These are phyloP conservation scores for Rhodotorula mucilaginosa DNA, from an alignment of 1,284 basidiomycete species.

Conservation along the genomic window DNA sequence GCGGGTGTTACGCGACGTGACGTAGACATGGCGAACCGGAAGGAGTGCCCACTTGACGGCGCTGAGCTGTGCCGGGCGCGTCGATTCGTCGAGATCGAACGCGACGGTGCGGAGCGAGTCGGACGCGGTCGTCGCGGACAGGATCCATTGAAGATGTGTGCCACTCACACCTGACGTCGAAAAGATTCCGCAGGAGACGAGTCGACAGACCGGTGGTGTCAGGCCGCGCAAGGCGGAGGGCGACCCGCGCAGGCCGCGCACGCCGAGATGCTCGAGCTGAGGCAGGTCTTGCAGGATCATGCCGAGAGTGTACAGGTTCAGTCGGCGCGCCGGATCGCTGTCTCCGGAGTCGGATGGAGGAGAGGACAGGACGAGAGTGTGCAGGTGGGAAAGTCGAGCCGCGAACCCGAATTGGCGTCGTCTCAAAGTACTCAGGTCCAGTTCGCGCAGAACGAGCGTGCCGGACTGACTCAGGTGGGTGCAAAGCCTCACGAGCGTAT, in stretches of 20 bases:
- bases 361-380: conserved; percentile 9
- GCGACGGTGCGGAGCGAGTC: conserved; percentile 30
- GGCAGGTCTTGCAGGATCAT: conserved; percentile 18
- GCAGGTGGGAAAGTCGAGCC: conserved; percentile 3
- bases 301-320: conserved; percentile 26
- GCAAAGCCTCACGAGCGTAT: conserved; percentile 14
- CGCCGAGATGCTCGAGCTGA: conserved; percentile 9
- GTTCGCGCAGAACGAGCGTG: background rate
- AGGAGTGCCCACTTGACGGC: conserved; percentile 22
- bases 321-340: background rate
- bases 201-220: background rate
- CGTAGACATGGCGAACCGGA: conserved; percentile 7
- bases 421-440: background rate
- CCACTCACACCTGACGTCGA: background rate
- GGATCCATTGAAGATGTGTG: conserved; percentile 28
- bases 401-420: conserved; percentile 22
- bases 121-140: conserved; percentile 18
- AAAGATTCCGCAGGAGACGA: conserved; percentile 9
- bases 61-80: conserved; percentile 7
- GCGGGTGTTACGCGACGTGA: background rate
- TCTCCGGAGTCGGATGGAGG: background rate
- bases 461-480: background rate
- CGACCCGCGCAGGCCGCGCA: conserved; percentile 11
- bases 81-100: conserved; percentile 5
- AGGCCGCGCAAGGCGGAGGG: conserved; percentile 6